A percentile compares a stretch with the other conserved stretches of the same genome.
Conservation (phyloP, 306 rosid species). For the Gillenia trifoliata region DNA sequence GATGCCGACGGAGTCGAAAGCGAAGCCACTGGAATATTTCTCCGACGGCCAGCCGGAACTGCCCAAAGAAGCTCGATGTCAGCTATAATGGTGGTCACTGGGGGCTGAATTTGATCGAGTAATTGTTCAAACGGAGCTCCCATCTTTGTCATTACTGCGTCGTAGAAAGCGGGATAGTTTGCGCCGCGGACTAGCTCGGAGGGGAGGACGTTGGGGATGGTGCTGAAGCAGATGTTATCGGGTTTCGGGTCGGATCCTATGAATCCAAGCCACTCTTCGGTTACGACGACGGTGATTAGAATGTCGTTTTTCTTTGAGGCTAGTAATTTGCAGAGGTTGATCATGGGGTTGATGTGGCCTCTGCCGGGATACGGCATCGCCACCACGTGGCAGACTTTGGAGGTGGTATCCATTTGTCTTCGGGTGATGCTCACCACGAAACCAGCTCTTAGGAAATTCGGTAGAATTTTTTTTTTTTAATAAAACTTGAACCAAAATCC, state of each 20-base stretch:
- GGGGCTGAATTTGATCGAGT: conserved; percentile 4
- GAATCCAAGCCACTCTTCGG: conserved; percentile 26
- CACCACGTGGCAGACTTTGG: conserved; percentile 25
- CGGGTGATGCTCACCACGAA: background rate
- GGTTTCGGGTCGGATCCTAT: conserved; percentile 8
- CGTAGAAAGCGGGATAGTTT: conserved; percentile 14
- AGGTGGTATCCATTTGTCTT: background rate
- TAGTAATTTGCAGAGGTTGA: conserved; percentile 37
- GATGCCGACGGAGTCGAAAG: conserved; percentile 19
- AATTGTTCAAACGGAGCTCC: conserved; percentile 19
- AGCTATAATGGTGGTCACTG: background rate
- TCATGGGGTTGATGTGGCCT: conserved; percentile 45
- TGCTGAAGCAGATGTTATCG: conserved; percentile 4
- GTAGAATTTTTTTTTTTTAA: too few relatives aligned
- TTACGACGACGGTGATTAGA: conserved; percentile 21
- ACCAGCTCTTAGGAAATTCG: too few relatives aligned
- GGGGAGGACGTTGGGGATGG: conserved; percentile 25
- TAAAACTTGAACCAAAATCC: too few relatives aligned
- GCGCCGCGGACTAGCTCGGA: conserved; percentile 12
- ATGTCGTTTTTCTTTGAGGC: conserved; percentile 5
- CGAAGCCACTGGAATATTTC: conserved; percentile 22
- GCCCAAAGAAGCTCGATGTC: conserved; percentile 21
- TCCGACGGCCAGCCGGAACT: conserved; percentile 3
- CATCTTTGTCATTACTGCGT: conserved; percentile 23
- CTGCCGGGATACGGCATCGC: conserved; percentile 42